Conservation (phyloP, 768 basidiomycete species). For the Kwoniella mangroviensis region DNA sequence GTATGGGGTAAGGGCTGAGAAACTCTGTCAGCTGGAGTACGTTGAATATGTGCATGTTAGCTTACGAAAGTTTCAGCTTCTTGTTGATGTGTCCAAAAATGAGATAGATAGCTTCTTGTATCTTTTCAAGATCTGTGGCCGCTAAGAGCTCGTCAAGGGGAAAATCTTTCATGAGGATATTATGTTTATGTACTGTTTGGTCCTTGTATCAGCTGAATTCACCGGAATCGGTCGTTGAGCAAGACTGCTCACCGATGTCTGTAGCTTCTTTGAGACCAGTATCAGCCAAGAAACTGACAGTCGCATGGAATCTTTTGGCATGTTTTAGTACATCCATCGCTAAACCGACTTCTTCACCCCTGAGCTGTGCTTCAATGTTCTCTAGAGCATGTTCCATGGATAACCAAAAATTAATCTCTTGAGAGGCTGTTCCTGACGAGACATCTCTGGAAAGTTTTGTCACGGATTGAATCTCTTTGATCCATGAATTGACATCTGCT, state of each 20-base stretch:
- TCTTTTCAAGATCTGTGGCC: conserved; percentile 93
- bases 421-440: conserved; percentile 89
- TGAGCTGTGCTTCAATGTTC: conserved; percentile 86
- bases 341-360: conserved; percentile 81
- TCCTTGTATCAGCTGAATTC: background rate
- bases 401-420: conserved; percentile 99
- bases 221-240: conserved; percentile 16
- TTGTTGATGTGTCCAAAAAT: conserved; percentile 95
- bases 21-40: background rate
- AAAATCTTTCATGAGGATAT: conserved; percentile 98
- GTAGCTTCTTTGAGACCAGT: conserved; percentile 94
- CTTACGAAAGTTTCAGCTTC: conserved; percentile 82
- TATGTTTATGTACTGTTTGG: conserved; percentile 87
- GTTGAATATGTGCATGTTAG: background rate
- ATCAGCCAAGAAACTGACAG: conserved; percentile 96
- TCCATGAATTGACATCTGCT: conserved; percentile 93
- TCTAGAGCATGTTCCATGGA: conserved; percentile 91
- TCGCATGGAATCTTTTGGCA: conserved; percentile 95
- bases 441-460: conserved; percentile 96
- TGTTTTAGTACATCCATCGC: conserved; percentile 80
- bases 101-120: conserved; percentile 81
- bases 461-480: conserved; percentile 94
- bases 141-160: conserved; percentile 95
- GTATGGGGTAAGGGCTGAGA: conserved; percentile 82
- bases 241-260: conserved; percentile 79